These are phyloP conservation scores for Chlorella sp. DNA, from an alignment of 139 green algal species.

Conservation along the genomic window DNA sequence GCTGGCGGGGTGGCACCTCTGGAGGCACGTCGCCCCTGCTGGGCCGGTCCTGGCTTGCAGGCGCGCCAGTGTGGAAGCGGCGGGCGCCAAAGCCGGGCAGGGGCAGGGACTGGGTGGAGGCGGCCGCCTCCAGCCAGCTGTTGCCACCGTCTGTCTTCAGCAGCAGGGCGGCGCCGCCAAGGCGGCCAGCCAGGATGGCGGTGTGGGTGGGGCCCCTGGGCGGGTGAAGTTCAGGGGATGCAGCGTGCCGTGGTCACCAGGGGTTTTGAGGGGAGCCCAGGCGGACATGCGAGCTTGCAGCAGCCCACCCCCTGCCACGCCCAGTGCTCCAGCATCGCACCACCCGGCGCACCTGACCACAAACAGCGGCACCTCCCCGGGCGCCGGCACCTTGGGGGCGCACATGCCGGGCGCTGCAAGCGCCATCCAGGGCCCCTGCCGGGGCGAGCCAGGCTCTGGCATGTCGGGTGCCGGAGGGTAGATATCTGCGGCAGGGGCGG, in stretches of 20 bases:
- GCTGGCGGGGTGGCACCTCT: neutral
- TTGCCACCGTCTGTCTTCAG: constrained; percentile 11
- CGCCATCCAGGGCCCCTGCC: constrained; percentile 19
- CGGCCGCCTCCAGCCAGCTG: neutral
- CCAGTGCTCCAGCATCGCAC: too few species aligned
- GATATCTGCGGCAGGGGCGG: constrained; percentile 6
- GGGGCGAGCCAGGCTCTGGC: constrained; percentile 14
- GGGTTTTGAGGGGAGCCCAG: too few species aligned
- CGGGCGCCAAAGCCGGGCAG: neutral
- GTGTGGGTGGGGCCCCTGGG: too few species aligned
- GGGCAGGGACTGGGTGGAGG: neutral
- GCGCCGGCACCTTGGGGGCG: too few species aligned
- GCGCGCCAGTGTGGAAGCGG: too few species aligned
- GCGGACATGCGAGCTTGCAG: too few species aligned
- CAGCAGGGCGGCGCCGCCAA: neutral
- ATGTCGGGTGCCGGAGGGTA: constrained; percentile 20
- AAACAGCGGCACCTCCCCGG: too few species aligned
- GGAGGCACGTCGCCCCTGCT: neutral
- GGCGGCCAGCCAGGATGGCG: neutral
- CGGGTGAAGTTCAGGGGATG: too few species aligned
- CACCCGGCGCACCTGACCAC: too few species aligned
- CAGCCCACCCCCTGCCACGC: too few species aligned
- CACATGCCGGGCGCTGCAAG: neutral
- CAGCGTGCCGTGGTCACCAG: too few species aligned
- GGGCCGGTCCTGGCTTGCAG: neutral